A percentile compares a stretch with the other conserved stretches of the same genome.
These are phyloP conservation scores for Coemansia sp. DNA, from an alignment of 192 early-diverging fungal species.

Conservation along the genomic window DNA sequence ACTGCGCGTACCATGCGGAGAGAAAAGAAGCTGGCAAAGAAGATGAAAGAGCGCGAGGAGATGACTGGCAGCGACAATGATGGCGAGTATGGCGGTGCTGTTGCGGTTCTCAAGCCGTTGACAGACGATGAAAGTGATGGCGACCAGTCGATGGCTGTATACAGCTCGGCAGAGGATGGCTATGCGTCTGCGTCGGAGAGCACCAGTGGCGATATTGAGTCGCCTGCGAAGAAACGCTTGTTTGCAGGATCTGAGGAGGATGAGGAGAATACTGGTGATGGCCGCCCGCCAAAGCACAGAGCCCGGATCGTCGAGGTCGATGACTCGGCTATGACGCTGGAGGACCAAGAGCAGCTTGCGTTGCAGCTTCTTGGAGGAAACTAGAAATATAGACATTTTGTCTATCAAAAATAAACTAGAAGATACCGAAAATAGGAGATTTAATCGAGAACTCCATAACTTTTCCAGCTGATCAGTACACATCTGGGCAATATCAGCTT, in stretches of 20 bases:
- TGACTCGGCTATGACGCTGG: slow-evolving; percentile 41
- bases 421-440: too few relatives aligned
- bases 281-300: slow-evolving; percentile 8
- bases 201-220: slow-evolving; percentile 6
- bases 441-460: neutral
- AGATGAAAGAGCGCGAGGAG: slow-evolving; percentile 61
- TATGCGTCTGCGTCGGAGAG: slow-evolving; percentile 23
- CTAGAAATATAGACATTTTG: neutral
- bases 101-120: slow-evolving; percentile 16
- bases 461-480: neutral
- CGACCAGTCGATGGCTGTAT: neutral
- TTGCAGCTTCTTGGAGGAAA: slow-evolving; percentile 41
- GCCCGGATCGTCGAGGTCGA: slow-evolving; percentile 43
- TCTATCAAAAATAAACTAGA: neutral
- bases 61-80: slow-evolving; percentile 30
- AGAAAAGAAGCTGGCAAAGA: slow-evolving; percentile 71
- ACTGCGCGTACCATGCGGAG: slow-evolving; percentile 63
- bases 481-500: too few relatives aligned
- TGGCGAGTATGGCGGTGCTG: slow-evolving; percentile 12
- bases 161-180: slow-evolving; percentile 13
- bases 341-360: slow-evolving; percentile 53
- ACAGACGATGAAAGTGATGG: slow-evolving; percentile 22
- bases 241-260: slow-evolving; percentile 14
- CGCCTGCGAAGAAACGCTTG: neutral
- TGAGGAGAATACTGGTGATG: too few relatives aligned